Conservation (phyloP, 768 basidiomycete species). For the Punctularia strigosozonata region DNA sequence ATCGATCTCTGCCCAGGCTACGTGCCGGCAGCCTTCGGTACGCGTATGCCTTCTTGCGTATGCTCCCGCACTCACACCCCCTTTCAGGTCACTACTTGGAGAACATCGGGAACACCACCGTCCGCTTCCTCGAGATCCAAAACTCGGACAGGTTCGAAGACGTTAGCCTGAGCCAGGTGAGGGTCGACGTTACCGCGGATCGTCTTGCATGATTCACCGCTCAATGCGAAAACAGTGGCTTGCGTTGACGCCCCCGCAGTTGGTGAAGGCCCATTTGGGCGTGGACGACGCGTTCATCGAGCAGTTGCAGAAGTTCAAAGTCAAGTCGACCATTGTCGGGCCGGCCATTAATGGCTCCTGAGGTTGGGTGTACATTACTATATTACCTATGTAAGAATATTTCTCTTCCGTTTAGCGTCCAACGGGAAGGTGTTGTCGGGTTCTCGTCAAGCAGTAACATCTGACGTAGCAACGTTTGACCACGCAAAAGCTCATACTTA, state of each 20-base stretch:
- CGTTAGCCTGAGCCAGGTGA: slow-evolving; percentile 28
- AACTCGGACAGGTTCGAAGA: slow-evolving; percentile 21
- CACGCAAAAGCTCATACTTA: too few relatives aligned
- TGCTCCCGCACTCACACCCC: neutral
- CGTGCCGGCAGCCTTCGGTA: slow-evolving; percentile 46
- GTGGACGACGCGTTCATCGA: slow-evolving; percentile 9
- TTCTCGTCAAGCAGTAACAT: too few relatives aligned
- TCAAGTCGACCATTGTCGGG: too few relatives aligned
- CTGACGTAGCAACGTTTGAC: too few relatives aligned
- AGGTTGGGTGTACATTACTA: too few relatives aligned
- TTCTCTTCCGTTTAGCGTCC: too few relatives aligned
- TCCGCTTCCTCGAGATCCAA: slow-evolving; percentile 29
- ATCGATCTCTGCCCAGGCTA: slow-evolving; percentile 24
- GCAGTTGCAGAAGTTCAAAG: slow-evolving; percentile 10
- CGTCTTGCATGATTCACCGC: neutral
- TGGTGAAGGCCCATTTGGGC: slow-evolving; percentile 15
- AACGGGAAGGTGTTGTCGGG: too few relatives aligned
- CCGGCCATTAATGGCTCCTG: too few relatives aligned
- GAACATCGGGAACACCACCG: slow-evolving; percentile 26
- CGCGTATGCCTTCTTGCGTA: slow-evolving; percentile 1
- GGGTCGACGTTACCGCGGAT: too few relatives aligned
- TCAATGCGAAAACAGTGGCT: slow-evolving; percentile 10
- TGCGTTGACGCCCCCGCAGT: slow-evolving; percentile 13
- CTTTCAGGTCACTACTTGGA: slow-evolving; percentile 28
- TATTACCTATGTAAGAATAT: too few relatives aligned